Evolutionary conservation across 179 eudicot genomes (phyloP).

Genomic region (Spinacia oleracea): DNA sequence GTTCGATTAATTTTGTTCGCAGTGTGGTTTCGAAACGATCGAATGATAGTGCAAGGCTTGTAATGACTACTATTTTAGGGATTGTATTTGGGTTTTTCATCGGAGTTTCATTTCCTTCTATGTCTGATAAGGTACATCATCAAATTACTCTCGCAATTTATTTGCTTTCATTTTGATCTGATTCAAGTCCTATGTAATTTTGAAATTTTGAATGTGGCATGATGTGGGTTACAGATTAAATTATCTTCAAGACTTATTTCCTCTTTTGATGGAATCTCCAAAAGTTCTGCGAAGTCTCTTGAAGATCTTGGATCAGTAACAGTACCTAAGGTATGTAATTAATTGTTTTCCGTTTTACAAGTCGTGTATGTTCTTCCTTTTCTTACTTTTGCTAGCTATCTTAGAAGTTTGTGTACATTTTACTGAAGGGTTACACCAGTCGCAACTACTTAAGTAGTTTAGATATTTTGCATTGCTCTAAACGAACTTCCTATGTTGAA

Average conservation of each 20-base stretch:
- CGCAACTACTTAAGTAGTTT: not conserved
- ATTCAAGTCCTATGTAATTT: not conserved
- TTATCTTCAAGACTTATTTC: conserved; percentile 58
- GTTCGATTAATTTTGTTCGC: conserved; percentile 23
- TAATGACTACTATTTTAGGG: conserved; percentile 69
- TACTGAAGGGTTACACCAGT: not conserved
- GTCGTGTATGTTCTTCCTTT: not conserved
- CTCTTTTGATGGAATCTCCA: conserved; percentile 51
- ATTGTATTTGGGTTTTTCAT: conserved; percentile 84
- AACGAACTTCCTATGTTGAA: too few species aligned
- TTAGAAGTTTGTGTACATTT: not conserved
- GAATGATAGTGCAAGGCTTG: conserved; percentile 61
- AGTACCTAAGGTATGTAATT: conserved; percentile 35
- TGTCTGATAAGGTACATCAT: conserved; percentile 63
- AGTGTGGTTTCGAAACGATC: conserved; percentile 71
- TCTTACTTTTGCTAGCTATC: not conserved
- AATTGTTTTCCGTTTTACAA: not conserved
- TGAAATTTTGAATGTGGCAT: conserved; percentile 8
- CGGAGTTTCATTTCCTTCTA: conserved; percentile 81
- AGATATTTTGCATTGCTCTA: not conserved
- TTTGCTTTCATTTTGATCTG: not conserved
- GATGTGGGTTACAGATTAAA: conserved; percentile 56
- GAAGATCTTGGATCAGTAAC: conserved; percentile 35
- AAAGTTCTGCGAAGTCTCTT: conserved; percentile 25
- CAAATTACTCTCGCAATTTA: not conserved